Base-by-base conservation (phyloP, 495 filamentous ascomycete genomes). In the Amphirosellinia nigrospora region DNA sequence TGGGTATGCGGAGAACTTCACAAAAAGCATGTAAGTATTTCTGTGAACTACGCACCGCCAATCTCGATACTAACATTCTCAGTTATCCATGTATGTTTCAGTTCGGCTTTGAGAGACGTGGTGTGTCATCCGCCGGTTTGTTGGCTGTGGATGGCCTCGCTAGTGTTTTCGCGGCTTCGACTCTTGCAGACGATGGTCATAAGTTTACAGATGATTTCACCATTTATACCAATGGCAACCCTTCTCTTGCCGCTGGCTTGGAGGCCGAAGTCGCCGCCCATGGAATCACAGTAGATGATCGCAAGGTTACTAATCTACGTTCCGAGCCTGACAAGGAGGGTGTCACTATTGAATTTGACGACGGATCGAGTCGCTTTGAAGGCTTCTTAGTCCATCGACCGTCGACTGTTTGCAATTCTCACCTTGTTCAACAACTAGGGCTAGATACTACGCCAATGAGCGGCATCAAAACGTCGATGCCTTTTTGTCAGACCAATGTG, bases 51-150 rank as follows among this genome's bases (percentile, higher is more conserved):
- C n/a, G 26, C 13, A 1, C 48, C 53, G 10, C 23, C 13, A 26
- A 21, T 32, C 36, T 7, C 36, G 10, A 45, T 36, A 41, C 15
- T 16, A 11, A 41, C 6, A n/a, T 7, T 45, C n/a, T 36, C 36
- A 85, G 79, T 23, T 84, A 78, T 64, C 83, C 83, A 68, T 86
- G 82, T 64, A 78, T 87, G 5, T 86, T 84, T 76, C 85, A 80
- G 67, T 71, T 84, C 66, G 82, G 83, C 15, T 85, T 79, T 70
- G 83, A 87, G 72, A 77, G 83, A 46, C 72, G 73, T 16, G 78
- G 77, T n/a, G 64, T 64, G 28, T 10, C 69, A 3, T 76, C 73
- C 4, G 77, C 74, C 3, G 82, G 78, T 15, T 65, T 83, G 19
- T 73, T 85, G 0, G 79, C 79, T 15, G 69, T 78, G 23, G 79